Conservation (phyloP, 345 rosid genomes). For the Acer negundo region DNA sequence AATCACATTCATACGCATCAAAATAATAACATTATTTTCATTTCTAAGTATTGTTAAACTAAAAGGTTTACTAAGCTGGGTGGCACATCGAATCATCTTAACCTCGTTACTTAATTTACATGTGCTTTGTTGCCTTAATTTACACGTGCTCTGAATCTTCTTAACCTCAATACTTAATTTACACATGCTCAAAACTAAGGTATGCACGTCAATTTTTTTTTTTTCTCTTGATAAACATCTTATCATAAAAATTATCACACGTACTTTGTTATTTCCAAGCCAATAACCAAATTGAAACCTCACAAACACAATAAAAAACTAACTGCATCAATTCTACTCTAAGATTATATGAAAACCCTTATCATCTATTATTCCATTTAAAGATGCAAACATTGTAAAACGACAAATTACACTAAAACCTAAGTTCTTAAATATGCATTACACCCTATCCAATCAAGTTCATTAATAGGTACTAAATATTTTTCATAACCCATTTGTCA, state of each 20-base stretch:
- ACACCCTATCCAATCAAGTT: not conserved
- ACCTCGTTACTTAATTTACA: not conserved
- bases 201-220: not conserved
- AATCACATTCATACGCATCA: not conserved
- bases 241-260: not conserved
- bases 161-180: not conserved
- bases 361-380: not conserved
- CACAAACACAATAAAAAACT: not conserved
- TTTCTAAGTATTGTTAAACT: not conserved
- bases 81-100: not conserved
- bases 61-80: not conserved
- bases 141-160: not conserved
- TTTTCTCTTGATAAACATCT: not conserved
- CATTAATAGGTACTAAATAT: not conserved
- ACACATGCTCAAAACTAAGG: not conserved
- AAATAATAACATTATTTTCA: not conserved
- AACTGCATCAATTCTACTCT: not conserved
- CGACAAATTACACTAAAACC: not conserved
- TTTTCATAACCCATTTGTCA: not conserved
- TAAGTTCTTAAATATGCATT: not conserved
- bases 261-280: not conserved
- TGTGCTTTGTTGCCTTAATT: not conserved
- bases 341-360: not conserved
- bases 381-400: not conserved
- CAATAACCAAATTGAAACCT: not conserved